Base-by-base conservation (phyloP, 2,329 filamentous ascomycete genomes). In the Xylaria sp. region DNA sequence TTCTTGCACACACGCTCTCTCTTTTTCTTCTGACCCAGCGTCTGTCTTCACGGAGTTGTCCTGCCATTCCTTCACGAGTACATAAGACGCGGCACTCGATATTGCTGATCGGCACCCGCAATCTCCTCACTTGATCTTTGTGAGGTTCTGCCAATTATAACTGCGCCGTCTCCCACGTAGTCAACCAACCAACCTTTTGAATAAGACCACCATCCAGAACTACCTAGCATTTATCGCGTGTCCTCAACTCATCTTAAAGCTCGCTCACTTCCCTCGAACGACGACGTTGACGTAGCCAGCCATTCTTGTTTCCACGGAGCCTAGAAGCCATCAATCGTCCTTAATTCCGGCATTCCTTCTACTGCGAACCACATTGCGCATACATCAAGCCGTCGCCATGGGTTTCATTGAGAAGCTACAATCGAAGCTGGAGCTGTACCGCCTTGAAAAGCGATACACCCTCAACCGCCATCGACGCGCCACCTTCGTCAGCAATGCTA, bases 391-490 rank as follows among this genome's bases (percentile, higher is more conserved):
- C 51, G 48, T 51, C 67, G 70, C 39, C 37, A 73, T 72, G 69
- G 78, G 78, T 68, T 70, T 87, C 69, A 70, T 87, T 68, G 80
- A 84, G 62, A 80, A 82, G 73, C 81, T 87, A 72, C 81, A 86
- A 68, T 81, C 83, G 61, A 85, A 89, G 80, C 80, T 95, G 70
- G 92, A 97, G 80, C 85, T 97, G 71, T 94, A 96, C 81, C 90
- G 92, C 54, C 87, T 97, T 67, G 93, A 97, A 79, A 89, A 97
- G 79, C 89, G 91, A 69, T 97, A 97, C 80, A 95, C 92, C 55
- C 89, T 89, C 70, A 89, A 91, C 73, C 91, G 93, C 70, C 77
- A 86, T 69, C 90, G 93, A 68, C 91, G 93, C 74, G 92, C 87
- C 57, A 94, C 90, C 62, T 96, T 96, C 75, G 86, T 89, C 71